A percentile compares a stretch with the other conserved stretches of the same genome.
Evolutionary conservation across 176 grass and related monocot genomes (phyloP).

Genomic region (Pontederia paniculata): DNA sequence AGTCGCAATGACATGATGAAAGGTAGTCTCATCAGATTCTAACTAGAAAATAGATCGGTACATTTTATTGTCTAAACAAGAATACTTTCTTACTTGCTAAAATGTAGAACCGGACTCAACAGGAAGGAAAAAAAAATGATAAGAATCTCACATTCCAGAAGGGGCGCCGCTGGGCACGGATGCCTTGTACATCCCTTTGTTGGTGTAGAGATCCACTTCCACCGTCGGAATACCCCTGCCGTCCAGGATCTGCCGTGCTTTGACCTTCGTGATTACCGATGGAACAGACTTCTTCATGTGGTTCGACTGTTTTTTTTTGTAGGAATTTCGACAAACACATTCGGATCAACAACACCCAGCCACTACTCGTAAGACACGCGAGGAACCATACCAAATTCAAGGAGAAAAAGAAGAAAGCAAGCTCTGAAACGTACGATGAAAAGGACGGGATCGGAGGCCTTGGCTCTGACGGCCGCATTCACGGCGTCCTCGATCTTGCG

Average conservation of each 20-base stretch:
- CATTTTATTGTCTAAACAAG: too few species aligned
- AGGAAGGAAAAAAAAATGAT: constrained; percentile 16
- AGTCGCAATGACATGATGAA: background rate
- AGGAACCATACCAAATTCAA: background rate
- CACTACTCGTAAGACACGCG: background rate
- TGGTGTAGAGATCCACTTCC: constrained; percentile 89
- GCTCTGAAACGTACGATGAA: constrained; percentile 36
- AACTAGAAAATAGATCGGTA: too few species aligned
- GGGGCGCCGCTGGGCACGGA: constrained; percentile 40
- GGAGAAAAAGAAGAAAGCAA: background rate
- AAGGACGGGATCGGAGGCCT: constrained; percentile 57
- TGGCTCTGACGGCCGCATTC: constrained; percentile 92
- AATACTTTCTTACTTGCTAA: too few species aligned
- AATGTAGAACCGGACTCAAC: too few species aligned
- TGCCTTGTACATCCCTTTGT: constrained; percentile 83
- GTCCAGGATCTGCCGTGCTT: constrained; percentile 85
- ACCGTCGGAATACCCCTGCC: constrained; percentile 61
- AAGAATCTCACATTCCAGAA: constrained; percentile 20
- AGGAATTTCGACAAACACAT: background rate
- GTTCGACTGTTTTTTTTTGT: constrained; percentile 33
- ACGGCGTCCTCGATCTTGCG: constrained; percentile 97
- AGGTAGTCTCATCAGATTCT: background rate
- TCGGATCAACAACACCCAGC: background rate
- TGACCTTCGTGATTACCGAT: constrained; percentile 76
- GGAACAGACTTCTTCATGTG: constrained; percentile 75